Base-by-base conservation (phyloP, 176 grass and related monocot species). In the Puccinellia tenuiflora region DNA sequence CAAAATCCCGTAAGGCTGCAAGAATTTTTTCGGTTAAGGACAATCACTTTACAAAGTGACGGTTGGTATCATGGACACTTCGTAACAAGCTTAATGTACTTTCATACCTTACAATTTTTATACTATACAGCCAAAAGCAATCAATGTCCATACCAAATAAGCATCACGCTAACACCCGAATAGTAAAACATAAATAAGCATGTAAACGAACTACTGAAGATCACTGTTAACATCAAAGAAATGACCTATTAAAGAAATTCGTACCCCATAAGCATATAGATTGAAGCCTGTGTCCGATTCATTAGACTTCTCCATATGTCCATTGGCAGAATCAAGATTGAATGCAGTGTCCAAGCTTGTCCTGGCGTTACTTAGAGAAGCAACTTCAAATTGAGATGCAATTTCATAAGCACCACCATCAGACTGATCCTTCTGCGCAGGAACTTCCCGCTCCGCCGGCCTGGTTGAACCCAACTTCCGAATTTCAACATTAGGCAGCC, bases 211-310 rank as follows among this genome's bases (percentile, higher is more conserved):
- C 21, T 53, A 40, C 21, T 63, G 17, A 78, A 71, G 66, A 14
- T 69, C 43, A 25, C 18, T n/a, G 35, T 22, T 69, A 12, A 22
- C 28, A 66, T 75, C 50, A 40, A 65, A 53, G 63, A 38, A 82
- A 73, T 53, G 18, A 48, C 80, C 51, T 48, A 62, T 35, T 79
- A 53, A 82, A 79, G 45, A 90, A 84, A 72, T 61, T 53, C 85
- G 38, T 98, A 95, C 96, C 96, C 92, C 96, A 90, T 98, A 98
- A 74, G 87, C 85, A 81, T 83, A 95, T 48, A 98, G 69, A 40
- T 72, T 73, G 70, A 95, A 82, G 73, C 60, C 81, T 75, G 76
- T 15, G 42, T 76, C 78, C 73, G 50, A 62, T 87, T 91, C 76
- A 82, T 82, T 77, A 82, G 88, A 69, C 17, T 18, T 87, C 60